Evolutionary conservation across 805 yeast species (phyloP), one percentile per base, ranked within the genome.

Genomic region (Ogataea zsoltii): DNA sequence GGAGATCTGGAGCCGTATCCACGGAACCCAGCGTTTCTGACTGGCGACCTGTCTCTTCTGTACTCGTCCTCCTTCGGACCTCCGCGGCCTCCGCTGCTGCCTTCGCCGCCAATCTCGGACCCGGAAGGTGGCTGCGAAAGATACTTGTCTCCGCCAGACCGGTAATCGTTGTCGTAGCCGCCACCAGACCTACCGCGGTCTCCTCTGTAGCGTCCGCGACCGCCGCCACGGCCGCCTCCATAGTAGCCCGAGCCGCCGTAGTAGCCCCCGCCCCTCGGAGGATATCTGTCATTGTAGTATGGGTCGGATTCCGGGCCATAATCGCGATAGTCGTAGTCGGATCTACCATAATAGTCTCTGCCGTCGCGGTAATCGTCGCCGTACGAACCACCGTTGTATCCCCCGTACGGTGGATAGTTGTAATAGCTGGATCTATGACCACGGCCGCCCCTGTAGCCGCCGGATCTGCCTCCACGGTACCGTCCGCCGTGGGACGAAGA

Each of bases 11-110:
- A 42, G n/a, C 51, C 48, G 37, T 49, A 48, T 5, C 32, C 17
- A 30, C 37, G 39, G 28, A n/a, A 21, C 10, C 41, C 49, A 30
- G 43, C 33, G 19, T 41, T 34, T 43, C 59, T 48, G 14, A 39
- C 40, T 9, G 58, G 60, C 2, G 60, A 57, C 48, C 54, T 49
- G 10, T 51, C 53, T 40, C 61, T 53, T n/a, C 46, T 28, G 31
- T 51, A 48, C n/a, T 37, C 40, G 25, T 48, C 53, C 31, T 28
- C 38, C 4, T 17, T 33, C n/a, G 30, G 23, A 26, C 33, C 33
- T n/a, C 26, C 43, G 15, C 35, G 34, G 21, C 7, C 42, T 18
- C 40, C 33, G 14, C 13, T 26, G 25, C 41, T 33, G 17, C 25
- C 25, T 9, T 30, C 36, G 23, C 38, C 42, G 10, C 42, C 30